These are phyloP conservation scores for Bruguiera parviflora DNA, from an alignment of 345 rosid genomes.

Conservation along the genomic window DNA sequence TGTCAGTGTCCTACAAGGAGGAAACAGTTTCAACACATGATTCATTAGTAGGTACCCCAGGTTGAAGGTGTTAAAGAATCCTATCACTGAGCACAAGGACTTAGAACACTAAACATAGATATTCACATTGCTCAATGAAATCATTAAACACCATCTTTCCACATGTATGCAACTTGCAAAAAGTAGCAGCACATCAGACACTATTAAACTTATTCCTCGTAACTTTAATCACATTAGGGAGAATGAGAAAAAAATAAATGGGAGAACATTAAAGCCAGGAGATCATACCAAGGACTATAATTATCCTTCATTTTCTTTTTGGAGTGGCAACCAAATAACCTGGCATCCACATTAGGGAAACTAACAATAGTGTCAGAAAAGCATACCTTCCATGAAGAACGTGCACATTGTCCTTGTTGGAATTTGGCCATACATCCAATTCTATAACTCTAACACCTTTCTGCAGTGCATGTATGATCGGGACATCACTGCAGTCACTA, in stretches of 20 bases:
- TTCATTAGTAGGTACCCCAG: no score
- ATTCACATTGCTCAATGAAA: no score
- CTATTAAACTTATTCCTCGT: background rate
- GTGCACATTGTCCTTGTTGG: constrained; percentile 52
- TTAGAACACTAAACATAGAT: no score
- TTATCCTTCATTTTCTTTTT: background rate
- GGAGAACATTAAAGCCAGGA: background rate
- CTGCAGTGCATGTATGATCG: constrained; percentile 67
- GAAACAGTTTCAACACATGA: constrained; percentile 5
- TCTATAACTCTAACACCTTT: constrained; percentile 89
- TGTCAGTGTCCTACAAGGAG: constrained; percentile 68
- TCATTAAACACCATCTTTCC: no score
- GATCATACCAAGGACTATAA: background rate
- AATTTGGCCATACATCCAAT: constrained; percentile 95
- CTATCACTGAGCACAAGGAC: background rate
- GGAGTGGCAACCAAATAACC: background rate
- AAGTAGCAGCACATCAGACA: background rate
- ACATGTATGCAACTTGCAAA: no score
- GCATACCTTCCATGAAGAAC: constrained; percentile 91
- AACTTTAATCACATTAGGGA: background rate
- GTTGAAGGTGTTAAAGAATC: background rate
- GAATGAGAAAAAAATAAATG: background rate
- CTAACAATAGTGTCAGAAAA: background rate
- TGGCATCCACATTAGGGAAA: no score
- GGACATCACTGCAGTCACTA: constrained; percentile 91